phyloP scores from a whole-genome alignment of 306 rosid genomes.

The Pyrus communis region DNA sequence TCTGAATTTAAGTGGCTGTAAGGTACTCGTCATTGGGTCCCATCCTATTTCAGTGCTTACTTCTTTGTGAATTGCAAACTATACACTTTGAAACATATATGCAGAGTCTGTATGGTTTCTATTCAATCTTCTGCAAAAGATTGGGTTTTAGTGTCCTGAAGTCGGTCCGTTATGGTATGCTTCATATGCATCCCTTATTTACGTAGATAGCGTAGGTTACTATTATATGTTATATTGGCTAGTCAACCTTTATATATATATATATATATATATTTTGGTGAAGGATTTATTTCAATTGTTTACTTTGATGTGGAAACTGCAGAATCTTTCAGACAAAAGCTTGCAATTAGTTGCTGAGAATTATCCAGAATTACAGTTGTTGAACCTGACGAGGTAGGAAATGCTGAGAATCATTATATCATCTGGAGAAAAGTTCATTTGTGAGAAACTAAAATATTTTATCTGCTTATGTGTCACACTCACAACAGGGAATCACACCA shows the following conservation, averaged over 20 bases:
- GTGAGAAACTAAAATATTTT: not conserved
- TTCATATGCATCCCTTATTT: not conserved
- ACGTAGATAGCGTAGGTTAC: not conserved
- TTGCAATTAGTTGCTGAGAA: constrained; percentile 51
- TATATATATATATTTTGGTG: not conserved
- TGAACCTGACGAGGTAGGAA: constrained; percentile 69
- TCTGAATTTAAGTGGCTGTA: constrained; percentile 84
- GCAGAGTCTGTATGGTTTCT: not conserved
- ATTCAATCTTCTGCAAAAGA: not conserved
- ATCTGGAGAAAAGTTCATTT: not conserved
- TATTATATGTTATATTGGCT: not conserved
- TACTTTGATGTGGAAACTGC: constrained; percentile 33
- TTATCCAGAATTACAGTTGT: constrained; percentile 45
- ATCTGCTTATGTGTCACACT: not conserved
- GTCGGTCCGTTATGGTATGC: not conserved
- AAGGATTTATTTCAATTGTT: constrained; percentile 12
- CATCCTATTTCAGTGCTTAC: constrained; percentile 1
- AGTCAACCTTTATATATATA: not conserved
- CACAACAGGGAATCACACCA: not conserved
- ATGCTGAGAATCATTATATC: not conserved
- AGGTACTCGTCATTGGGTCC: constrained; percentile 43
- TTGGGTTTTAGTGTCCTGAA: not conserved
- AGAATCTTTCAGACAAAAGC: constrained; percentile 57
- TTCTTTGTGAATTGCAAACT: not conserved
- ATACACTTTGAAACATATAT: not conserved